These are phyloP conservation scores for Mucor indicus DNA, from an alignment of 371 early-diverging fungal genomes.

Conservation along the genomic window DNA sequence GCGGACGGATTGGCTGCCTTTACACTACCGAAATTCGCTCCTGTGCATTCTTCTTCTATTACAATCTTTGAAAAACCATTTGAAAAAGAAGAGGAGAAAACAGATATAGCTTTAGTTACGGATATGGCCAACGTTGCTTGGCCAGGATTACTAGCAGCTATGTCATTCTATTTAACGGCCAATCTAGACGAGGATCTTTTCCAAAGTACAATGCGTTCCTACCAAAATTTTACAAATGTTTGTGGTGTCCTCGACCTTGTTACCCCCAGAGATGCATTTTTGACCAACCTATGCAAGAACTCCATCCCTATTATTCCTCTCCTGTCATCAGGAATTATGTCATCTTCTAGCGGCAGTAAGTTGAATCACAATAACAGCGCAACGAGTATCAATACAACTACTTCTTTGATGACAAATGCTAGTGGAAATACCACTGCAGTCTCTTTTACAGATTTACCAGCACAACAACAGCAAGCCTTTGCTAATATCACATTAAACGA, in stretches of 20 bases:
- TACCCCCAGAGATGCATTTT: slow-evolving; percentile 82
- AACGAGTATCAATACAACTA: slow-evolving; percentile 16
- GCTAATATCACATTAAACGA: slow-evolving; percentile 60
- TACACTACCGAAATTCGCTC: slow-evolving; percentile 62
- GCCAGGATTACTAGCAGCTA: slow-evolving; percentile 80
- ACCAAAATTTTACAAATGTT: slow-evolving; percentile 76
- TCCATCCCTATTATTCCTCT: slow-evolving; percentile 63
- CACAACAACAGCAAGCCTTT: slow-evolving; percentile 41
- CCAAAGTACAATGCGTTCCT: slow-evolving; percentile 64
- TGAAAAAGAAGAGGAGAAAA: slow-evolving; percentile 20
- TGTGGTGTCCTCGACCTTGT: slow-evolving; percentile 80
- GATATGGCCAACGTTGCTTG: slow-evolving; percentile 81
- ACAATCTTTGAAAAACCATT: slow-evolving; percentile 4
- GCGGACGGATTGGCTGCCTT: slow-evolving; percentile 73
- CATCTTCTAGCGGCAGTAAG: slow-evolving; percentile 7
- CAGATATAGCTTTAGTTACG: slow-evolving; percentile 67
- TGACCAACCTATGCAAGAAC: slow-evolving; percentile 79
- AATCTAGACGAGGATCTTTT: slow-evolving; percentile 89
- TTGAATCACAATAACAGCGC: slow-evolving; percentile 15
- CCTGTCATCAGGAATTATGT: slow-evolving; percentile 36
- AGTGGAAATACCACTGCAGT: slow-evolving; percentile 12
- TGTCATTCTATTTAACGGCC: slow-evolving; percentile 73
- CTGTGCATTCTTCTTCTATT: slow-evolving; percentile 9
- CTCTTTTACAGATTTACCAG: slow-evolving; percentile 35
- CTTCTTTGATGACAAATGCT: slow-evolving; percentile 8